Evolutionary conservation across 192 early-diverging fungal species (phyloP).

Genomic region (Gryganskiella cystojenkinii): DNA sequence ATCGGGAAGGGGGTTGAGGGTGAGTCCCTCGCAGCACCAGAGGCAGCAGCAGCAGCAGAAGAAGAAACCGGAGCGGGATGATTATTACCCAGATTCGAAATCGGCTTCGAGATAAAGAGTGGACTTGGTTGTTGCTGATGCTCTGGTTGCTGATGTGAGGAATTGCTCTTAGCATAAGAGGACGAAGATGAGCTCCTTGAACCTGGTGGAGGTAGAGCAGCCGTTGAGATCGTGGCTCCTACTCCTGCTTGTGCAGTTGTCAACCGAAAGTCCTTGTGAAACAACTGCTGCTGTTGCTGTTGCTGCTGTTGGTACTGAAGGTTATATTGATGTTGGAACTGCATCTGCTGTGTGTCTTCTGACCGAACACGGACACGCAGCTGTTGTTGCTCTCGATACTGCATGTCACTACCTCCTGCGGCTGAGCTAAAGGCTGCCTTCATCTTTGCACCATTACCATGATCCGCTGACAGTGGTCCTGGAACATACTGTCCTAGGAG

Average conservation of each 20-base stretch:
- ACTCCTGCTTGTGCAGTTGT: too few species aligned
- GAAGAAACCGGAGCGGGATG: too few species aligned
- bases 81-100: too few species aligned
- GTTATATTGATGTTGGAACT: neutral
- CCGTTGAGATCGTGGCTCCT: too few species aligned
- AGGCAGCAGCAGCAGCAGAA: too few species aligned
- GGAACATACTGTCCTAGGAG: slow-evolving; percentile 17
- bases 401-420: neutral
- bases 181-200: neutral
- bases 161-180: too few species aligned
- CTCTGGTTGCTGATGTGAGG: too few species aligned
- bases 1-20: slow-evolving; percentile 35
- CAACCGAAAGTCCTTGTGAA: too few species aligned
- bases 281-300: neutral
- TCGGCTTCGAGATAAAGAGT: slow-evolving; percentile 13
- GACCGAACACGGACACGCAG: slow-evolving; percentile 29
- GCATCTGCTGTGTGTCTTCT: slow-evolving; percentile 16
- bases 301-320: neutral
- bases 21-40: slow-evolving; percentile 17
- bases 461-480: slow-evolving; percentile 41
- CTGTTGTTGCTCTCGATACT: neutral
- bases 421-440: slow-evolving; percentile 13
- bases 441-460: slow-evolving; percentile 20
- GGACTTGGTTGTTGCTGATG: slow-evolving; percentile 9
- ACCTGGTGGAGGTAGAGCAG: neutral